Evolutionary conservation across 2,329 filamentous ascomycete genomes (phyloP).

Genomic region (Massarina eburnea): DNA sequence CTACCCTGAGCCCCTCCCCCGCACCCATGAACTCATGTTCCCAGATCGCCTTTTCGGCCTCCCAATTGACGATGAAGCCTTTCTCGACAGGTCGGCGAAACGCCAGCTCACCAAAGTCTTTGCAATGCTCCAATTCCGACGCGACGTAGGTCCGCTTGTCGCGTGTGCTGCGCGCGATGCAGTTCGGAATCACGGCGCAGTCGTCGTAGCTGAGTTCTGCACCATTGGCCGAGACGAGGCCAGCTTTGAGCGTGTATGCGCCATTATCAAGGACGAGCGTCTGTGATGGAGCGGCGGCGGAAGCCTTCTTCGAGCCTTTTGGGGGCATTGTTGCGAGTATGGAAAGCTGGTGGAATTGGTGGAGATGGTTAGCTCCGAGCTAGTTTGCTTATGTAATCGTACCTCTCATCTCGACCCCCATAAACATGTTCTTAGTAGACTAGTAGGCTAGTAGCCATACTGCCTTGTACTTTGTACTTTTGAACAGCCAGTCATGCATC

Average conservation of each 20-base stretch:
- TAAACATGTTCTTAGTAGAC: too few species aligned
- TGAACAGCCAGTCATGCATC: too few species aligned
- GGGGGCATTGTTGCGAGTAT: slow-evolving; percentile 26
- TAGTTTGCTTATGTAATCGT: background rate
- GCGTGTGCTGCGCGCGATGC: slow-evolving; percentile 76
- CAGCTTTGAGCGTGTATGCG: slow-evolving; percentile 87
- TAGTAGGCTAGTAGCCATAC: too few species aligned
- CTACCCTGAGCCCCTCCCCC: slow-evolving; percentile 60
- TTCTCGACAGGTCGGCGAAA: slow-evolving; percentile 92
- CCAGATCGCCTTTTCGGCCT: slow-evolving; percentile 94
- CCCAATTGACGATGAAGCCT: slow-evolving; percentile 95
- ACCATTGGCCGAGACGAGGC: slow-evolving; percentile 57
- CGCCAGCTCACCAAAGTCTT: slow-evolving; percentile 84
- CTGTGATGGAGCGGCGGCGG: slow-evolving; percentile 19
- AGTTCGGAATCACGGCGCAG: slow-evolving; percentile 81
- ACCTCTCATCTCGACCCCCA: too few species aligned
- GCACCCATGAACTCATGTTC: slow-evolving; percentile 80
- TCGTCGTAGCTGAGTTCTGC: slow-evolving; percentile 29
- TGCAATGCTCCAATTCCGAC: slow-evolving; percentile 74
- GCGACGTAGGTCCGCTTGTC: slow-evolving; percentile 78
- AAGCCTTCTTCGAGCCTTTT: slow-evolving; percentile 34
- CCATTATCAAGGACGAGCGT: slow-evolving; percentile 95
- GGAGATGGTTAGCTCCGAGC: background rate
- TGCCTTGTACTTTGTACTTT: too few species aligned
- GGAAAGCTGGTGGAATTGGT: background rate